Evolutionary conservation across 73 alveolate genomes (phyloP).

Genomic region (Paramecium octaurelia): DNA sequence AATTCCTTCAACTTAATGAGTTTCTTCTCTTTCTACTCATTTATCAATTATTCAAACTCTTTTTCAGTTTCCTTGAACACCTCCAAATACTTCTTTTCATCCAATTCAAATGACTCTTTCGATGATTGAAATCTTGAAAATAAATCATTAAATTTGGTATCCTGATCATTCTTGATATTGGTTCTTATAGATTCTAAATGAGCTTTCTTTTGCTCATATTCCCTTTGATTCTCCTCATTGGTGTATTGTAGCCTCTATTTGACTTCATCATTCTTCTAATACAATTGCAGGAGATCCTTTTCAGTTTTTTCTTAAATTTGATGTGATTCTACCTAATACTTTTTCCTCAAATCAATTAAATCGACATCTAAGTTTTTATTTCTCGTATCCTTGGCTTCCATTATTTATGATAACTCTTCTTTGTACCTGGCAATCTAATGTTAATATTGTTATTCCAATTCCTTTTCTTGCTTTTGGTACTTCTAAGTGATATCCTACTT

Average conservation of each 20-base stretch:
- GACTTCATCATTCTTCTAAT: constrained; percentile 12
- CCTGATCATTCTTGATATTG: neutral
- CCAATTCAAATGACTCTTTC: constrained; percentile 9
- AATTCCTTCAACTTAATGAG: constrained; percentile 5
- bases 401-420: neutral
- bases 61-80: constrained; percentile 24
- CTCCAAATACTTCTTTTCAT: neutral
- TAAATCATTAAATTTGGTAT: constrained; percentile 22
- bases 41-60: constrained; percentile 38
- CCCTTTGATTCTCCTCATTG: neutral
- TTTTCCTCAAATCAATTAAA: neutral
- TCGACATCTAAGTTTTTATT: neutral
- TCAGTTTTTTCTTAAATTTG: constrained; percentile 16
- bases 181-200: neutral
- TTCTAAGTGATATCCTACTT: constrained; percentile 39
- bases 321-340: neutral
- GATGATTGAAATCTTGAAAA: neutral
- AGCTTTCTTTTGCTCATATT: neutral
- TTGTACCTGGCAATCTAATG: neutral
- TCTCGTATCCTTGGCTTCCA: neutral
- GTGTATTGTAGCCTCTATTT: neutral
- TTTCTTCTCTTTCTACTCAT: constrained; percentile 17
- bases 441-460: neutral
- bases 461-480: neutral
- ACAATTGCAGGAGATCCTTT: neutral